phyloP scores from a whole-genome alignment of 2,329 filamentous ascomycete species.

The Penicillium sp. region DNA sequence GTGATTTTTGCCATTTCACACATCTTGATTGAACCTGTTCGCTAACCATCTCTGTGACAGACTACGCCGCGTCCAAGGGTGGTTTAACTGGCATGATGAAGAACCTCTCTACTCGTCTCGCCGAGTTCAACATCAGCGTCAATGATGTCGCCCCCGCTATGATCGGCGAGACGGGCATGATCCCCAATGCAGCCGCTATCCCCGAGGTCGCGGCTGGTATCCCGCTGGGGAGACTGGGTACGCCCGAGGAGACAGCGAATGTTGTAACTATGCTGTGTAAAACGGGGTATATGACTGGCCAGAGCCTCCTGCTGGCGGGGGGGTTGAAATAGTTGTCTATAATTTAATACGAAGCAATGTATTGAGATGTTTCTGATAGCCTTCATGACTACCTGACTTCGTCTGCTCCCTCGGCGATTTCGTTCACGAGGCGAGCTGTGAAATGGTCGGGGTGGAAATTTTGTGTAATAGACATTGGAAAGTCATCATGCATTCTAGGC shows the following conservation, averaged over 20 bases:
- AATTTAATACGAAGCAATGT: background rate
- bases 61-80: conserved; percentile 62
- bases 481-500: conserved; percentile 2
- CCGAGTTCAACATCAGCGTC: conserved; percentile 63
- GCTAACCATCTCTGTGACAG: conserved; percentile 20
- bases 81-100: conserved; percentile 67
- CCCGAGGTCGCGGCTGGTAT: conserved; percentile 62
- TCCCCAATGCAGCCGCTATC: conserved; percentile 59
- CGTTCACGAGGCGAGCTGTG: background rate
- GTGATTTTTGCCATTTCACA: conserved; percentile 31
- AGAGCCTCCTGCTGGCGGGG: conserved; percentile 56
- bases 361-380: background rate
- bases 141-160: conserved; percentile 70
- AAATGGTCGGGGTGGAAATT: no score
- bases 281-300: conserved; percentile 63
- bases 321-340: conserved; percentile 49
- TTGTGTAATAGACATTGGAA: background rate
- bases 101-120: conserved; percentile 62
- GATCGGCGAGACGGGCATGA: conserved; percentile 67
- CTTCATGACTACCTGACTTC: background rate
- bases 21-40: background rate
- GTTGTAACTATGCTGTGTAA: conserved; percentile 61
- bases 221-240: conserved; percentile 60
- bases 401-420: background rate
- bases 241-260: conserved; percentile 61